Conservation (phyloP, 169 alveolate species). For the Cryptosporidium sp. region DNA sequence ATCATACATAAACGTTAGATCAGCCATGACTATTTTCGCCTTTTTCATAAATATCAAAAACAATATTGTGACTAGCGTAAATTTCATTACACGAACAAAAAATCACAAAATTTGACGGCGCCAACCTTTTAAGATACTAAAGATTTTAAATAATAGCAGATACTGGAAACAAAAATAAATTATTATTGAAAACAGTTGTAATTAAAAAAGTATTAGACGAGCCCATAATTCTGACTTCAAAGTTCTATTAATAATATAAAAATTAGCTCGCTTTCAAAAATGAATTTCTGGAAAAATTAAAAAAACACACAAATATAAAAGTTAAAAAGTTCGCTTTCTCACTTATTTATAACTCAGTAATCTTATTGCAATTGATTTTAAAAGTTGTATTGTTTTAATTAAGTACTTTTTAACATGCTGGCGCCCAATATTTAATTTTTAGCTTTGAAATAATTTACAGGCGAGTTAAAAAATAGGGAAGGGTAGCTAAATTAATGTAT, state of each 20-base stretch:
- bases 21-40: constrained; percentile 29
- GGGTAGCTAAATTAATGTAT: constrained; percentile 5
- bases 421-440: background rate
- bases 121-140: background rate
- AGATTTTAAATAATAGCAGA: background rate
- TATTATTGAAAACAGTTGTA: background rate
- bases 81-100: background rate
- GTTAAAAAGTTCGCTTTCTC: background rate
- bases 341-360: no score
- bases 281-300: background rate
- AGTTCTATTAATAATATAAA: no score
- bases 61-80: background rate
- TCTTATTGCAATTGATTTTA: background rate
- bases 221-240: background rate
- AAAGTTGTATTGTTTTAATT: background rate
- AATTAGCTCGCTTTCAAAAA: background rate
- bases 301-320: no score
- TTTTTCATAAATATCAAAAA: constrained; percentile 5
- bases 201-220: no score
- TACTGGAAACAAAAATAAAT: background rate
- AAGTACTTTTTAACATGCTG: background rate
- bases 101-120: background rate
- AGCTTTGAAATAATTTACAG: background rate
- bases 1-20: constrained; percentile 79
- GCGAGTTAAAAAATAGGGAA: background rate